phyloP scores from a whole-genome alignment of 2,329 filamentous ascomycete species.

The Monilinia fructigena region DNA sequence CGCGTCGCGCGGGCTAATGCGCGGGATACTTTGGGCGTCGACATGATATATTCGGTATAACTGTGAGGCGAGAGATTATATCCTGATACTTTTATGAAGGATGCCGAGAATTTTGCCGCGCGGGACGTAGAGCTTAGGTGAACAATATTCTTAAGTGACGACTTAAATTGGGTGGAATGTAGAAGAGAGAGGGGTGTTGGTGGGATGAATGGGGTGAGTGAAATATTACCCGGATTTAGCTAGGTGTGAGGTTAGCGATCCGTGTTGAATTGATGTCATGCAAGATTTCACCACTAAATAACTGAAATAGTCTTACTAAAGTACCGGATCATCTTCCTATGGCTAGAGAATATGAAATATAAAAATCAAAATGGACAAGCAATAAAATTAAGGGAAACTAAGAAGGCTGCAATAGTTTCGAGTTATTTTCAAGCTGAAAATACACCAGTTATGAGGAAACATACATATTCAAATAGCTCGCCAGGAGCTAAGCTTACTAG shows the following conservation, averaged over 20 bases:
- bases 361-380: not conserved
- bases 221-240: conserved; percentile 11
- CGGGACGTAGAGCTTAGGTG: no score
- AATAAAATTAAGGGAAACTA: not conserved
- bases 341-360: not conserved
- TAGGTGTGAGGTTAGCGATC: not conserved
- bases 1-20: not conserved
- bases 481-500: not conserved
- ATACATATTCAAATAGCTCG: not conserved
- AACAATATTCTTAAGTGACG: not conserved
- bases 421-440: no score
- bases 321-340: no score
- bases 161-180: not conserved
- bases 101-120: not conserved
- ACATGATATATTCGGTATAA: not conserved
- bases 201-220: not conserved
- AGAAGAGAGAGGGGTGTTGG: not conserved
- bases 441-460: no score
- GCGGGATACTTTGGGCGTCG: not conserved
- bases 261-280: conserved; percentile 3
- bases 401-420: not conserved
- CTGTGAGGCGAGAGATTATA: not conserved
- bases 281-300: no score
- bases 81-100: not conserved
- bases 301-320: no score